Base-by-base conservation (phyloP, 1,284 basidiomycete genomes). In the Ustanciosporium gigantosporum region DNA sequence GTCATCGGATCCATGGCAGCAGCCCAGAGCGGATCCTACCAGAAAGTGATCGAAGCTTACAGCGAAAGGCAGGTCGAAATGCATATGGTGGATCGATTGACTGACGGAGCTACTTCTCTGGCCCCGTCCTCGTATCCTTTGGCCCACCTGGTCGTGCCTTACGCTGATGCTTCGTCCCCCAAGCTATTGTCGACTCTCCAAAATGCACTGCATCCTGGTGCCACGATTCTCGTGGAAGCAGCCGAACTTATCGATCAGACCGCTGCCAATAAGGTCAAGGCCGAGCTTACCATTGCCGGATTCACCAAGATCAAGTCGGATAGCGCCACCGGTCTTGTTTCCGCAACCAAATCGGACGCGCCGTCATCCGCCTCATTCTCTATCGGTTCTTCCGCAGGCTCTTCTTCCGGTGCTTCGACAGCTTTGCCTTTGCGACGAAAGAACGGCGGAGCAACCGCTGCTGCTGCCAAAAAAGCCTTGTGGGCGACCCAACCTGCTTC, bases 1-100 rank as follows among this genome's bases (percentile, higher is more conserved):
- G 69, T 76, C 16, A 66, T 76, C 4, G 67, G 69, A 5, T 72
- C 71, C n/a, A 58, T 76, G 51, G 53, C 57, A 5, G 66, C 73
- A 3, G 74, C 74, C 7, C 48, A 59, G 35, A 45, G 39, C 34
- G 73, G 73, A 23, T 37, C 52, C 16, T 76, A 76, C 46, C 74
- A 76, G 37, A 48, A 57, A 15, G 64, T 50, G 0, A 66, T 76
- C 34, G 56, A 75, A 36, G 31, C 44, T 0, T 58, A 58, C 49
- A 50, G 50, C 5, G 53, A 51, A 19, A 51, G 51, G 39, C 57
- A 57, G 29, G 65, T 76, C 5, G 75, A 77, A 42, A 76, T 76
- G 59, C 62, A 77, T 45, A 75, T 77, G 74, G 56, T 70, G 20
- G 75, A 77, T 41, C 70, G 75, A 9, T 46, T 77, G 31, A 76